phyloP scores from a whole-genome alignment of 495 filamentous ascomycete genomes.

The Cercophora samala region DNA sequence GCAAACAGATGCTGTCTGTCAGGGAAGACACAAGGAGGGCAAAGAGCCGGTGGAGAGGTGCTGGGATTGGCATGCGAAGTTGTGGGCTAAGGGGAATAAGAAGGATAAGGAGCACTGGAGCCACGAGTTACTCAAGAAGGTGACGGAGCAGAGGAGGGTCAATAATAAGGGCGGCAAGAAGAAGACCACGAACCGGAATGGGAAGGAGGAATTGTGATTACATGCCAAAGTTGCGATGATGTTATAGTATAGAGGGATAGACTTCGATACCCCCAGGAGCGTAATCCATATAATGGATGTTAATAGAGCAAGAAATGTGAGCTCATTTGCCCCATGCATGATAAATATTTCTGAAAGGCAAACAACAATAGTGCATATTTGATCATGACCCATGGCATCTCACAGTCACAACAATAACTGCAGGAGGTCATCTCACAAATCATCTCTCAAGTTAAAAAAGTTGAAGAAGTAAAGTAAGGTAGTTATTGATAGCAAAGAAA shows the following conservation, averaged over 20 bases:
- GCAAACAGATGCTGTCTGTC: conserved; percentile 30
- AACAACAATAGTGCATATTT: no score
- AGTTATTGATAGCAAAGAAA: neutral
- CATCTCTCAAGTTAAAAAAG: neutral
- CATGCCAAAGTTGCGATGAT: neutral
- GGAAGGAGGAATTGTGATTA: conserved; percentile 25
- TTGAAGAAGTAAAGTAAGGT: neutral
- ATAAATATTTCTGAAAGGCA: no score
- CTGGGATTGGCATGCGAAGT: conserved; percentile 40
- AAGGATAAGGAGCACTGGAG: conserved; percentile 34
- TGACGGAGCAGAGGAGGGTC: conserved; percentile 25
- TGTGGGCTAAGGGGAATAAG: conserved; percentile 23
- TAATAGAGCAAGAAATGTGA: neutral
- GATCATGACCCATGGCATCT: no score
- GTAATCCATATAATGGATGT: neutral
- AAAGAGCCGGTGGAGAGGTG: conserved; percentile 32
- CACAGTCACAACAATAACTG: no score
- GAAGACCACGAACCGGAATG: conserved; percentile 5
- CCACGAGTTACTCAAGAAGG: conserved; percentile 26
- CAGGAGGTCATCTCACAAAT: no score
- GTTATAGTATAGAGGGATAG: neutral
- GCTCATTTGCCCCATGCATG: neutral
- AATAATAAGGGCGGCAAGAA: conserved; percentile 7
- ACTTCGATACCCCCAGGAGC: neutral
- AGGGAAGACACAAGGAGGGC: neutral